Evolutionary conservation across 2,329 filamentous ascomycete genomes (phyloP).

Genomic region (Penicillium thymicola): DNA sequence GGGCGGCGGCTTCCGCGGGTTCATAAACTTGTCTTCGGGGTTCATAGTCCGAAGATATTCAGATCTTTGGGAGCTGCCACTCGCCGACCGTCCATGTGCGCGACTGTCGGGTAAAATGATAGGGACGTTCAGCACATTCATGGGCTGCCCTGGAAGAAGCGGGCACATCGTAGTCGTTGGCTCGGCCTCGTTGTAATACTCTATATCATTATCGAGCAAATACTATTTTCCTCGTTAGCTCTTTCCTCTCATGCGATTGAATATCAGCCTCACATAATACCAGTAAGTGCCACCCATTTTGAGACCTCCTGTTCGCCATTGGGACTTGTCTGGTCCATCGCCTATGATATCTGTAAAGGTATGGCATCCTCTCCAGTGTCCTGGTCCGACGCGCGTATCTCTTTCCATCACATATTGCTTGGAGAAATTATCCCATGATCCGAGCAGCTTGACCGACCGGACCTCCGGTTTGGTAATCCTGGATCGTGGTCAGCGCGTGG

Average conservation of each 20-base stretch:
- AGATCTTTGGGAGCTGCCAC: conserved; percentile 57
- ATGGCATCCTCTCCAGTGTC: conserved; percentile 84
- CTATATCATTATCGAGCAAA: conserved; percentile 72
- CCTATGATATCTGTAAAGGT: conserved; percentile 81
- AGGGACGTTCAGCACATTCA: conserved; percentile 82
- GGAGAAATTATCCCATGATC: conserved; percentile 94
- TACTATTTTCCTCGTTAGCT: conserved; percentile 57
- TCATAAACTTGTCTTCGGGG: conserved; percentile 70
- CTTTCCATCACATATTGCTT: conserved; percentile 75
- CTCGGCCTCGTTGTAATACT: conserved; percentile 69
- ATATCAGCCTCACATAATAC: conserved; percentile 68
- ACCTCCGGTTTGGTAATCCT: conserved; percentile 38
- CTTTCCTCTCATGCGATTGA: background rate
- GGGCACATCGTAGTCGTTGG: conserved; percentile 78
- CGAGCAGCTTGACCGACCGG: conserved; percentile 71
- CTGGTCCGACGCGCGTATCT: conserved; percentile 69
- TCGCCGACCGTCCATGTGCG: conserved; percentile 61
- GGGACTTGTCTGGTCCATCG: conserved; percentile 61
- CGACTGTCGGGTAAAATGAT: conserved; percentile 55
- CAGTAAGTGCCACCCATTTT: conserved; percentile 94
- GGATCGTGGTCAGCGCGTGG: conserved; percentile 20
- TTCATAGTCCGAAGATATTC: conserved; percentile 69
- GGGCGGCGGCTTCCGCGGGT: conserved; percentile 60
- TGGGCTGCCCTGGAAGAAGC: conserved; percentile 78
- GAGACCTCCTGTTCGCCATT: conserved; percentile 70